A percentile compares a stretch with the other conserved stretches of the same genome.
Evolutionary conservation across 1,139 yeast species (phyloP).

Genomic region (Eremothecium gossypii): DNA sequence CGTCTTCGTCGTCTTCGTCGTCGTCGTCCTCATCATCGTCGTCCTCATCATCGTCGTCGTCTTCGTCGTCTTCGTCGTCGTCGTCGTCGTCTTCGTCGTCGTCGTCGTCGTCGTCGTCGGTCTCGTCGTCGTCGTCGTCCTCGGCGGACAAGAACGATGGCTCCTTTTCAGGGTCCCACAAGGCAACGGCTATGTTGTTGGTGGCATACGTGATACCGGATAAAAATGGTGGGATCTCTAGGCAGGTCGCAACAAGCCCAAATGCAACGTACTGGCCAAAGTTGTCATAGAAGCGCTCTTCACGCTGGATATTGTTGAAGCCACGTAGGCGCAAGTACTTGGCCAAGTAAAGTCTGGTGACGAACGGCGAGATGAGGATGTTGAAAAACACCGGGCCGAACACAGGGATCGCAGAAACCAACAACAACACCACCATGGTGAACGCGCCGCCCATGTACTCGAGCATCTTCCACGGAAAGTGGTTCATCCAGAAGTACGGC

Average conservation of each 20-base stretch:
- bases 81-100: constrained; percentile 2
- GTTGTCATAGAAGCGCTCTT: constrained; percentile 16
- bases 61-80: background rate
- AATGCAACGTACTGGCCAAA: constrained; percentile 26
- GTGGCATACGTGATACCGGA: constrained; percentile 24
- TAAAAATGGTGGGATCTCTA: constrained; percentile 25
- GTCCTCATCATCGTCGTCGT: background rate
- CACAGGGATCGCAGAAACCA: constrained; percentile 22
- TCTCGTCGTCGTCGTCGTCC: constrained; percentile 3
- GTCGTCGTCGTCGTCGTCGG: background rate
- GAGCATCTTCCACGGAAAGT: constrained; percentile 21
- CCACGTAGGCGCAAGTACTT: constrained; percentile 17
- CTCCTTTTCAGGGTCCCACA: constrained; percentile 15
- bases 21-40: background rate
- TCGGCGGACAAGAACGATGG: constrained; percentile 2
- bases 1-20: background rate
- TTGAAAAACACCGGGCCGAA: constrained; percentile 25
- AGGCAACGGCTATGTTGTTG: constrained; percentile 24
- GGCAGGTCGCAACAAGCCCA: constrained; percentile 23
- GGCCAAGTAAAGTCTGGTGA: constrained; percentile 19
- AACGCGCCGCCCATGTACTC: constrained; percentile 16
- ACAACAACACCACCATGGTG: constrained; percentile 9
- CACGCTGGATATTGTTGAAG: constrained; percentile 19
- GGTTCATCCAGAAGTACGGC: constrained; percentile 22
- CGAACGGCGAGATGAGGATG: constrained; percentile 19